Evolutionary conservation across 2,329 filamentous ascomycete species (phyloP), one percentile per base, ranked within the genome.

Genomic region (Cercospora sp.): DNA sequence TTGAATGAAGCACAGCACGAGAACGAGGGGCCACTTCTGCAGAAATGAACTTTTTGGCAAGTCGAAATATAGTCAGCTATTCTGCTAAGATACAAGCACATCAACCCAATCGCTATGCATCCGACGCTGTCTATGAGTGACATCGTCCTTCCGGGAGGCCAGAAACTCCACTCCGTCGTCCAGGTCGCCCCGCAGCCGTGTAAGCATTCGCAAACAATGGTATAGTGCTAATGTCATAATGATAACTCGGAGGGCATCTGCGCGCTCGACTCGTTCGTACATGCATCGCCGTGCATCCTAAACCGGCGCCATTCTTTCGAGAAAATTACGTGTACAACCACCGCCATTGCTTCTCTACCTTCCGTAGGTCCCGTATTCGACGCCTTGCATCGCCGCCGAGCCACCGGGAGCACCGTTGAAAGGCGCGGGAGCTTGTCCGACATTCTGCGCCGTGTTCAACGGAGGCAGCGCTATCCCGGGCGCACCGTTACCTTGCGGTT

Each of bases 321-420:
- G n/a, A 58, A 31, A 18, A 30, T 30, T 30, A 58, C 53, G 53
- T 58, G 53, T 30, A 33, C 53, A 33, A 58, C 53, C 26, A 33
- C 53, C 53, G 26, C 16, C 53, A n/a, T 58, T 9, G 13, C 12
- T 18, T 18, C 30, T 20, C 31, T 67, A 74, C 59, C 72, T 63
- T 48, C 73, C 73, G 51, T 72, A 77, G 31, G 57, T 48, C 42
- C 74, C 74, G 62, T 80, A 85, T 68, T 84, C 83, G 16, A 85
- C 81, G 20, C 83, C 83, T 74, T 84, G 82, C 83, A 85, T 84
- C 1, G 82, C 72, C 13, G 72, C 80, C 13, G 77, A 72, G 13
- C 76, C 53, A 23, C 23, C 73, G 7, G 69, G 72, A 74, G 78
- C 72, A 45, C 68, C 70, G 64, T 70, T 80, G 63, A 79, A 72